These are phyloP conservation scores for Solanum chacoense DNA, from an alignment of 305 asterid genomes.

Conservation along the genomic window DNA sequence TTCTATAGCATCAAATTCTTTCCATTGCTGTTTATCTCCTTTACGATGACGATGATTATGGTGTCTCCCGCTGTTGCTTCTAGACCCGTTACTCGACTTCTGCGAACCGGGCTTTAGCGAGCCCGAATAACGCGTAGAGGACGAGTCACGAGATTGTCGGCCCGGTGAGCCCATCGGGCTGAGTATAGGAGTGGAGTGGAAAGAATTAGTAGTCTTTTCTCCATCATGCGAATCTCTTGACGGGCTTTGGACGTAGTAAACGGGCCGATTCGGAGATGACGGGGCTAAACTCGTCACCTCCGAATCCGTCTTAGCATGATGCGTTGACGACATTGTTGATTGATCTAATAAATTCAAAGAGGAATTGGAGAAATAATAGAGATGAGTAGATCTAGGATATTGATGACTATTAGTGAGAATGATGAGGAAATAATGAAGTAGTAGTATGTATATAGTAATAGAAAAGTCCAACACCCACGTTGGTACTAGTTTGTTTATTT, in stretches of 20 bases:
- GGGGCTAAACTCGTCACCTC: conserved; percentile 78
- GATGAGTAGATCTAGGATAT: not conserved
- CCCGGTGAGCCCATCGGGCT: conserved; percentile 98
- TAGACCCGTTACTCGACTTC: conserved; percentile 69
- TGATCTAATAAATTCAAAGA: not conserved
- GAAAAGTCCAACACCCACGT: conserved; percentile 4
- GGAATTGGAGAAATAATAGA: not conserved
- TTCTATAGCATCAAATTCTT: conserved; percentile 85
- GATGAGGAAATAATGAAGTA: not conserved
- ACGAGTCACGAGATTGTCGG: conserved; percentile 84
- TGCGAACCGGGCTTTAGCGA: conserved; percentile 84
- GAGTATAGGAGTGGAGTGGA: conserved; percentile 75
- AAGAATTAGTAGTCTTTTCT: conserved; percentile 80
- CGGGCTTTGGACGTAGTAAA: conserved; percentile 88
- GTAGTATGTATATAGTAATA: not conserved
- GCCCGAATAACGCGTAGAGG: conserved; percentile 83
- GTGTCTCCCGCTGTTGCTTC: conserved; percentile 20
- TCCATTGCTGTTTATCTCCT: conserved; percentile 46
- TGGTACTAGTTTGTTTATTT: not conserved
- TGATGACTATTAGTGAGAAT: not conserved
- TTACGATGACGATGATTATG: conserved; percentile 34
- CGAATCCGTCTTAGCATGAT: conserved; percentile 70
- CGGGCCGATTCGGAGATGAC: conserved; percentile 74
- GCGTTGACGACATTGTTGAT: not conserved
- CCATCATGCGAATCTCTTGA: conserved; percentile 94